Evolutionary conservation across 176 grass and related monocot species (phyloP), one percentile per base, ranked within the genome.

Genomic region (Aechmea fasciata): DNA sequence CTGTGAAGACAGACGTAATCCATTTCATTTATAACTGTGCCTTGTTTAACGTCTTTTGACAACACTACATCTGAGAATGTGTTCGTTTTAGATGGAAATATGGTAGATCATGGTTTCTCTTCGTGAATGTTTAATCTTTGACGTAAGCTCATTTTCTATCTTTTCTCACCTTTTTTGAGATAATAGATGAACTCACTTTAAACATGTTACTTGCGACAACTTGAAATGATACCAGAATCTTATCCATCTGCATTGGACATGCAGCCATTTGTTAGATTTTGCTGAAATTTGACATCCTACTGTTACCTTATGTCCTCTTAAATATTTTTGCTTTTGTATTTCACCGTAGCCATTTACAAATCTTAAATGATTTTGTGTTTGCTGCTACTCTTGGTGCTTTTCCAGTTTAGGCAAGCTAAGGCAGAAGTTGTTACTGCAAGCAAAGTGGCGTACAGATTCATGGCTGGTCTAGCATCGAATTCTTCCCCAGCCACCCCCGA

Each of bases 331-430:
- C 7, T 41, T 41, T 41, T 41, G 33, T 0, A 41, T 10, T 9
- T 18, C 20, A 18, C 55, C 10, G 8, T 61, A 0, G 17, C 8
- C 6, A 18, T 61, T 61, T n/a, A 8, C 55, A 61, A 18, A 19
- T 18, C 9, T 41, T 41, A 41, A 41, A 41, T 6, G 4, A 41
- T 7, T 41, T 41, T 61, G 9, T 61, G 3, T 61, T 61, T 61
- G 55, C 20, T 59, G 54, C 55, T 22, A 61, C 55, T 61, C 55
- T 17, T 61, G 55, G 15, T 61, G 20, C 15, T 75, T 83, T 78
- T 81, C 67, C 84, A 99, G 95, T 88, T 99, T 63, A 83, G 90
- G 78, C 90, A 93, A 82, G 95, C 90, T 69, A 99, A 99, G 82
- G 81, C 87, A 64, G 95, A 94, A 74, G 90, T 99, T 11, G 90